phyloP scores from a whole-genome alignment of 2,329 filamentous ascomycete genomes.

The Fusarium pseudoanthophilum region DNA sequence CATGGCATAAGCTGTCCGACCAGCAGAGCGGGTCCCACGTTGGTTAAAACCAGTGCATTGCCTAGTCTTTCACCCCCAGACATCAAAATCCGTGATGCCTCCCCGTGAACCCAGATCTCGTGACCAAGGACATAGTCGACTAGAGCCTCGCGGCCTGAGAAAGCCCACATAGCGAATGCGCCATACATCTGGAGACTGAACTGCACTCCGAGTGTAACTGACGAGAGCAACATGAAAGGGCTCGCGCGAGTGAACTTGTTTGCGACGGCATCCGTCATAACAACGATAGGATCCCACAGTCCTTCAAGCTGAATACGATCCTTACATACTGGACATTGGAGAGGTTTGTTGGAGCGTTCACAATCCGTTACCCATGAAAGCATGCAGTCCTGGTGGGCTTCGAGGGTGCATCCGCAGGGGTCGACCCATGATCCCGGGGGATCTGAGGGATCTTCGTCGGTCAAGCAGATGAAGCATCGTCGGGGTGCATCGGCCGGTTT shows the following conservation, averaged over 20 bases:
- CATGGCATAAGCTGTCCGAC: slow-evolving; percentile 57
- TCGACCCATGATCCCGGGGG: slow-evolving; percentile 76
- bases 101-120: slow-evolving; percentile 45
- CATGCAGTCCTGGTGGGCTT: slow-evolving; percentile 89
- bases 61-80: slow-evolving; percentile 47
- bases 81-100: slow-evolving; percentile 34
- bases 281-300: slow-evolving; percentile 77
- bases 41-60: slow-evolving; percentile 53
- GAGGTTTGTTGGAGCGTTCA: slow-evolving; percentile 73
- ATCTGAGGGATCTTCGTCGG: slow-evolving; percentile 62
- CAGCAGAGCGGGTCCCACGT: slow-evolving; percentile 59
- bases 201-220: slow-evolving; percentile 61
- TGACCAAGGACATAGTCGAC: slow-evolving; percentile 55
- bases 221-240: slow-evolving; percentile 72
- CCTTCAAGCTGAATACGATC: slow-evolving; percentile 80
- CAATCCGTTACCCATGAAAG: slow-evolving; percentile 94
- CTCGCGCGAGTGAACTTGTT: slow-evolving; percentile 63
- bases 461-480: slow-evolving; percentile 73
- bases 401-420: slow-evolving; percentile 89
- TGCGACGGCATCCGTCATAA: slow-evolving; percentile 69
- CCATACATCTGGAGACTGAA: slow-evolving; percentile 66
- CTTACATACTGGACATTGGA: slow-evolving; percentile 92
- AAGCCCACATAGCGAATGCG: slow-evolving; percentile 59
- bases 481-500: slow-evolving; percentile 46
- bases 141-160: slow-evolving; percentile 61